Conservation (phyloP, 805 yeast species). For the Candida lessepsii region DNA sequence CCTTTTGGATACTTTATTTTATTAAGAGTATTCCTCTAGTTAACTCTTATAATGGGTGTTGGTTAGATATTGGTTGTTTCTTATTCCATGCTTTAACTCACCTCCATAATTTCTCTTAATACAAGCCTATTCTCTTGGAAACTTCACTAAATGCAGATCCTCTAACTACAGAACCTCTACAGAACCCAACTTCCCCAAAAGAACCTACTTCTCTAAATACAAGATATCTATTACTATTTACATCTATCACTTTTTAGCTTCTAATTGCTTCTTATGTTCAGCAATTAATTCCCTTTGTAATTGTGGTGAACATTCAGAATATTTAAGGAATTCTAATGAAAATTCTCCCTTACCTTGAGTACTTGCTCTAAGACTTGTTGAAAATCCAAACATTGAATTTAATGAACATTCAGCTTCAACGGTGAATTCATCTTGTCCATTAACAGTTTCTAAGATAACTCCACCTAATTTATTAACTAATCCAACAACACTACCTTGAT, state of each 20-base stretch:
- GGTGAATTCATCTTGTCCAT: constrained; percentile 91
- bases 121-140: no score
- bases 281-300: constrained; percentile 87
- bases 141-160: no score
- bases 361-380: constrained; percentile 90
- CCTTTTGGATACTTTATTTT: no score
- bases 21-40: no score
- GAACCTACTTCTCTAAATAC: neutral
- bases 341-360: constrained; percentile 99
- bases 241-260: constrained; percentile 22
- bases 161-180: no score
- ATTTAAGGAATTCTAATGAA: constrained; percentile 89
- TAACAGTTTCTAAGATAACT: constrained; percentile 89
- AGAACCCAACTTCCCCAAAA: no score
- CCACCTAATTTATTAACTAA: constrained; percentile 90
- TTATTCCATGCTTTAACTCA: no score
- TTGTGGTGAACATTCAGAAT: constrained; percentile 87
- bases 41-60: no score
- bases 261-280: constrained; percentile 52
- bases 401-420: constrained; percentile 94
- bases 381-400: constrained; percentile 94
- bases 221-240: no score
- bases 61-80: no score
- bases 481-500: constrained; percentile 92
- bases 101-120: no score